Evolutionary conservation across 495 filamentous ascomycete species (phyloP).

Genomic region (Aspergillus heteromorphus): DNA sequence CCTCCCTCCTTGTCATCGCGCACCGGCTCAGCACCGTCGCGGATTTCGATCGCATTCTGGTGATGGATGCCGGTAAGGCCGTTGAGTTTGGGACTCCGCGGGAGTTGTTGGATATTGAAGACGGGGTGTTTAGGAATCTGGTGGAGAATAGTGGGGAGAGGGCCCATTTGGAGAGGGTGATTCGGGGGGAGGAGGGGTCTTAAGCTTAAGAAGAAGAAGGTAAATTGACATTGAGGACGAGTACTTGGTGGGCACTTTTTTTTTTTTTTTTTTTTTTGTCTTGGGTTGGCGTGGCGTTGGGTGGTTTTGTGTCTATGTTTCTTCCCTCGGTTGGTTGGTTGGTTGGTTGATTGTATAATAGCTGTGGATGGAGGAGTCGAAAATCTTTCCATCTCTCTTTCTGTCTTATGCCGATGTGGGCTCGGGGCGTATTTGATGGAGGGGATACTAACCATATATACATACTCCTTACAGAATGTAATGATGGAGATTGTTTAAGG

Average conservation of each 20-base stretch:
- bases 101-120: slow-evolving; percentile 56
- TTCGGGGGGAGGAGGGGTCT: slow-evolving; percentile 18
- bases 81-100: slow-evolving; percentile 68
- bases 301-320: not conserved
- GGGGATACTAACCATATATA: too few relatives aligned
- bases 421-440: too few relatives aligned
- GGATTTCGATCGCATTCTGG: slow-evolving; percentile 80
- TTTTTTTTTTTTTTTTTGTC: not conserved
- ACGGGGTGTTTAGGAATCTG: slow-evolving; percentile 63
- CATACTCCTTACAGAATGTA: too few relatives aligned
- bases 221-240: not conserved
- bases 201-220: not conserved
- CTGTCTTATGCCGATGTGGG: too few relatives aligned
- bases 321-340: too few relatives aligned
- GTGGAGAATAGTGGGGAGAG: slow-evolving; percentile 71
- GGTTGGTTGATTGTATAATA: too few relatives aligned
- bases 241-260: too few relatives aligned
- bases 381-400: too few relatives aligned
- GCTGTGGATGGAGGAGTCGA: too few relatives aligned
- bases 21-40: slow-evolving; percentile 82
- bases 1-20: slow-evolving; percentile 79
- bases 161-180: slow-evolving; percentile 53
- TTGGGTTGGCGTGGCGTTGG: not conserved
- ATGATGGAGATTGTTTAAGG: not conserved
- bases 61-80: slow-evolving; percentile 68